Evolutionary conservation across 345 rosid genomes (phyloP).

Genomic region (Capsella bursapastoris): DNA sequence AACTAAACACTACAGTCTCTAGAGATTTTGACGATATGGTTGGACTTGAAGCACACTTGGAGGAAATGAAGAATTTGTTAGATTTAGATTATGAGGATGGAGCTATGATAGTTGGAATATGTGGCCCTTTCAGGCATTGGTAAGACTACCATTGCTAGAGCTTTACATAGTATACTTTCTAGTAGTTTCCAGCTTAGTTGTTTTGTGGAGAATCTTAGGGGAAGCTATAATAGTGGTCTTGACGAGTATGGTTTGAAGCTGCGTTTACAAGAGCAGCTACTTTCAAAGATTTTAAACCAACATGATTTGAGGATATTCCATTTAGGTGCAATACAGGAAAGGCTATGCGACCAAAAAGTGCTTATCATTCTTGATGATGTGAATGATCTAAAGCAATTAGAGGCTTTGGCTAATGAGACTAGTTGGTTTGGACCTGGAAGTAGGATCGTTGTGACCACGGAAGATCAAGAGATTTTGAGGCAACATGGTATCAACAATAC

Average conservation of each 20-base stretch:
- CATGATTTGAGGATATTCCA: neutral
- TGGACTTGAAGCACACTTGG: neutral
- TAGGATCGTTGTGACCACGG: neutral
- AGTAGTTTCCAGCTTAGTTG: neutral
- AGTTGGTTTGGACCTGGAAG: neutral
- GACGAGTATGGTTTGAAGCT: neutral
- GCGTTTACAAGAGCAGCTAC: neutral
- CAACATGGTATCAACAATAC: neutral
- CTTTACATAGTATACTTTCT: neutral
- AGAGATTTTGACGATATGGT: slow-evolving; percentile 1
- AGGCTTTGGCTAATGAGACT: slow-evolving; percentile 2
- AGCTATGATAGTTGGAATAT: neutral
- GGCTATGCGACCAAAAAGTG: neutral
- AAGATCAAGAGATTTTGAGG: neutral
- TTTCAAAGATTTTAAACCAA: neutral
- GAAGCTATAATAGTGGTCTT: neutral
- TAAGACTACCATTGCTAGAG: slow-evolving; percentile 18
- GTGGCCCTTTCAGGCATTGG: neutral
- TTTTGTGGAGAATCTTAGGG: slow-evolving; percentile 6
- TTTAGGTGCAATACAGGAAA: neutral
- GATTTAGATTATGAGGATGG: too few relatives aligned
- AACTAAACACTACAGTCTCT: neutral
- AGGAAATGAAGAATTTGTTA: neutral
- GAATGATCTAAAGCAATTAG: neutral
- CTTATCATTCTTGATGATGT: slow-evolving; percentile 6